Evolutionary conservation across 2,329 filamentous ascomycete genomes (phyloP).

Genomic region (Plenodomus lindquistii): DNA sequence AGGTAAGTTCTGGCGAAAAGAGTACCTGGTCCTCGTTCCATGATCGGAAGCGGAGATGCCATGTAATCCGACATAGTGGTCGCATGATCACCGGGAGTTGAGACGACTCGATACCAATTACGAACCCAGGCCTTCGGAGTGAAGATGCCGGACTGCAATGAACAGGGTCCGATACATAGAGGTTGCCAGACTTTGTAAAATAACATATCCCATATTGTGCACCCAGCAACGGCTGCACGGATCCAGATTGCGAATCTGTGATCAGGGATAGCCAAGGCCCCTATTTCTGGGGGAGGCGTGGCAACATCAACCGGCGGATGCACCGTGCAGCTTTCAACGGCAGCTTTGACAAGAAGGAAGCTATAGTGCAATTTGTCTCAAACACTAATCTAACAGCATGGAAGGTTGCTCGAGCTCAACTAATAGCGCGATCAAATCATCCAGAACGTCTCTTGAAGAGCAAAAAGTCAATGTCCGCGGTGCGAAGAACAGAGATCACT

Average conservation of each 20-base stretch:
- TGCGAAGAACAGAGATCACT: background rate
- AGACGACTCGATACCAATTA: background rate
- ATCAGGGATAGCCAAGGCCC: constrained; percentile 3
- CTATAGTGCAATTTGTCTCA: background rate
- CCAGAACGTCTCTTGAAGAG: background rate
- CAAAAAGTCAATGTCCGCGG: background rate
- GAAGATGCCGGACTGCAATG: no score
- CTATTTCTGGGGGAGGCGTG: constrained; percentile 11
- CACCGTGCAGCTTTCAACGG: constrained; percentile 5
- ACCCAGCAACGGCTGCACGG: background rate
- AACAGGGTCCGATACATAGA: no score
- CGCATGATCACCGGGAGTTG: background rate
- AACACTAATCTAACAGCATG: background rate
- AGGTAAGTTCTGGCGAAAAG: background rate
- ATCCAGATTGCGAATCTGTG: background rate
- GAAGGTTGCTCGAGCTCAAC: background rate
- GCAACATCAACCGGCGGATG: background rate
- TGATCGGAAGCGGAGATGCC: background rate
- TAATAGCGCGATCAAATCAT: background rate
- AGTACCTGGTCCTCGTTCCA: background rate
- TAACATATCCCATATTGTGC: background rate
- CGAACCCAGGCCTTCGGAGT: no score
- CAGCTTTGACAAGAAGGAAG: background rate
- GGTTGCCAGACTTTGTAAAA: no score
- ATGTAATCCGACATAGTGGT: background rate